Conservation (phyloP, 768 basidiomycete genomes). For the Leccinum arenicola region DNA sequence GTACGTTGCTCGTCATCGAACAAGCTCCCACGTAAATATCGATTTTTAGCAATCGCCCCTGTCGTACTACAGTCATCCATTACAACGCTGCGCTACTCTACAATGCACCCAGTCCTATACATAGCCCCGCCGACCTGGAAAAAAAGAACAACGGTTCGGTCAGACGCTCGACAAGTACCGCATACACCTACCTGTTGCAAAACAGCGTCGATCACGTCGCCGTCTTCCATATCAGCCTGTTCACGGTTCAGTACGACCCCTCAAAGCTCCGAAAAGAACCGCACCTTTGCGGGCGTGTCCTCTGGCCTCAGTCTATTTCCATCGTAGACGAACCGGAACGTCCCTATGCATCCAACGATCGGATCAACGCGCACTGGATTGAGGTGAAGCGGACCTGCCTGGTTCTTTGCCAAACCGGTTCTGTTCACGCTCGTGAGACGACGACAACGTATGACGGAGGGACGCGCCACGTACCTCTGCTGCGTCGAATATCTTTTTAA, state of each 20-base stretch:
- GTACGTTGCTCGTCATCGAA: too few species aligned
- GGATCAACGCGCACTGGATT: neutral
- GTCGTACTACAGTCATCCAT: too few species aligned
- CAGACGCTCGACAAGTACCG: too few species aligned
- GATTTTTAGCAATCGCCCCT: too few species aligned
- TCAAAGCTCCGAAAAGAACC: slow-evolving; percentile 10
- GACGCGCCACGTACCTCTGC: slow-evolving; percentile 48
- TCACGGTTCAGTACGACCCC: neutral
- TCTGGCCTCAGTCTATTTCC: slow-evolving; percentile 46
- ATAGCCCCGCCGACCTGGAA: too few species aligned
- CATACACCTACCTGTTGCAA: slow-evolving; percentile 48
- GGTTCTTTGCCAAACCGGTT: slow-evolving; percentile 57
- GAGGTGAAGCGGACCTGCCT: slow-evolving; percentile 34
- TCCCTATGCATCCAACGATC: slow-evolving; percentile 37
- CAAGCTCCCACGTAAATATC: too few species aligned
- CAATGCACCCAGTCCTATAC: too few species aligned
- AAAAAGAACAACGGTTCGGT: too few species aligned
- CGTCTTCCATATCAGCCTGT: slow-evolving; percentile 59
- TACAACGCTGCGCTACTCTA: too few species aligned
- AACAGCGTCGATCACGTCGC: slow-evolving; percentile 59
- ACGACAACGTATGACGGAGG: neutral
- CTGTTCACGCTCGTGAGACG: slow-evolving; percentile 29
- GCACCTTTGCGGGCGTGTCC: slow-evolving; percentile 54
- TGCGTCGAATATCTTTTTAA: slow-evolving; percentile 64
- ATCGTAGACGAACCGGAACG: slow-evolving; percentile 60